Conservation (phyloP, 768 basidiomycete species). For the Termitomyces sp. region DNA sequence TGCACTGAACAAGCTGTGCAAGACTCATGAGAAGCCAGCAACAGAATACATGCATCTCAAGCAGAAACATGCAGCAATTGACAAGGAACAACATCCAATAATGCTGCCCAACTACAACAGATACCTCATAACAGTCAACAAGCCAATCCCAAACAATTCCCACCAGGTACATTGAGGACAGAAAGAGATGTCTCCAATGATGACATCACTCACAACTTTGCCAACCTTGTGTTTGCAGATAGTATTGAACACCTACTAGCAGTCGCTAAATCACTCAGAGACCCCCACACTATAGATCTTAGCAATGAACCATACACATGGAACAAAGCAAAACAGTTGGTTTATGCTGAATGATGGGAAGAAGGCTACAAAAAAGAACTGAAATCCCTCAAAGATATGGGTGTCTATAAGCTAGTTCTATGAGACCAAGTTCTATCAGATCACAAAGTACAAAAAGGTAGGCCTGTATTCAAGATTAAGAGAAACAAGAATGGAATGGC, state of each 20-base stretch:
- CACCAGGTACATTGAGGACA: neutral
- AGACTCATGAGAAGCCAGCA: neutral
- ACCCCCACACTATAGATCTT: too few relatives aligned
- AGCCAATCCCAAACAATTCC: neutral
- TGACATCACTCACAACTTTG: neutral
- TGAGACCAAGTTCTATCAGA: neutral
- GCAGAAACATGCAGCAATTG: neutral
- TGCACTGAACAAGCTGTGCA: neutral
- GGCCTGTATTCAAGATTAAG: too few relatives aligned
- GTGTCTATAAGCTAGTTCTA: neutral
- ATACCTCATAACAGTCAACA: neutral
- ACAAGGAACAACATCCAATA: neutral
- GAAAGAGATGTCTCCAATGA: neutral
- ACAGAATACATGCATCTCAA: neutral
- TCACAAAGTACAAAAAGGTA: neutral
- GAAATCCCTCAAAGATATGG: neutral
- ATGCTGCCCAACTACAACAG: neutral
- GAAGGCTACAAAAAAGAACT: neutral
- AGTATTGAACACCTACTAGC: neutral
- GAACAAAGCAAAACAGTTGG: neutral
- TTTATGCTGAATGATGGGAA: neutral
- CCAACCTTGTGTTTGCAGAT: neutral
- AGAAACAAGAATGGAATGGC: too few relatives aligned
- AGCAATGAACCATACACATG: neutral
- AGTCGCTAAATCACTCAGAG: too few relatives aligned